Evolutionary conservation across 371 early-diverging fungal genomes (phyloP), one percentile per base, ranked within the genome.

Genomic region (Rhizopus arrhizus): DNA sequence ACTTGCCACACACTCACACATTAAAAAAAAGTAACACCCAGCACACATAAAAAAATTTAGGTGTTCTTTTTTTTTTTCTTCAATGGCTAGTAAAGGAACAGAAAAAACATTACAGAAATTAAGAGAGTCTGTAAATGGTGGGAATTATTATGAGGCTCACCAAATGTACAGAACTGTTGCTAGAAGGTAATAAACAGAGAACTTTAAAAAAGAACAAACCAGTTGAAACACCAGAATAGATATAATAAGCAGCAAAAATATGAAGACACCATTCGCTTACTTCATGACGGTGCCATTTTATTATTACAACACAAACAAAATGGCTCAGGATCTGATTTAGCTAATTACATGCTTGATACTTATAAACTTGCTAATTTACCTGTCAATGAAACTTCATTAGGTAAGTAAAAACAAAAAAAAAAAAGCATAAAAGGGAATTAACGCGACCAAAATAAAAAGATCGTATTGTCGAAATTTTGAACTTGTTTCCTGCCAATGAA

Each of bases 151-250:
- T 78, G 94, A 93, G 67, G 92, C 94, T 5, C 94, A 95, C 67
- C 94, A 95, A 73, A 93, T 93, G 92, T 91, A 92, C 72, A 87
- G 91, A 63, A 93, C 95, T 29, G 91, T 94, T 40, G 88, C 89
- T 68, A 88, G 89, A 77, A 82, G 94, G 91, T 92, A 85, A 69
- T 56, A 4, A 12, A n/a, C 0, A 36, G 16, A 6, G 22, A 22
- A 22, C 22, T 22, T 22, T 22, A 22, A 28, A 33, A 49, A 34
- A 34, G 15, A 13, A 11, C n/a, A 41, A 10, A 40, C 22, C 29
- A 9, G 15, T 15, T 43, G 28, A 40, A 32, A 51, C 15, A 50
- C 34, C 50, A 5, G 46, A 43, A 13, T 53, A 92, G 94, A 66
- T 89, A 88, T 58, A 79, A 94, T 36, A 95, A 95, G 72, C 92